Evolutionary conservation across 2,329 filamentous ascomycete species (phyloP).

Genomic region (Apiospora rasikravindrae): DNA sequence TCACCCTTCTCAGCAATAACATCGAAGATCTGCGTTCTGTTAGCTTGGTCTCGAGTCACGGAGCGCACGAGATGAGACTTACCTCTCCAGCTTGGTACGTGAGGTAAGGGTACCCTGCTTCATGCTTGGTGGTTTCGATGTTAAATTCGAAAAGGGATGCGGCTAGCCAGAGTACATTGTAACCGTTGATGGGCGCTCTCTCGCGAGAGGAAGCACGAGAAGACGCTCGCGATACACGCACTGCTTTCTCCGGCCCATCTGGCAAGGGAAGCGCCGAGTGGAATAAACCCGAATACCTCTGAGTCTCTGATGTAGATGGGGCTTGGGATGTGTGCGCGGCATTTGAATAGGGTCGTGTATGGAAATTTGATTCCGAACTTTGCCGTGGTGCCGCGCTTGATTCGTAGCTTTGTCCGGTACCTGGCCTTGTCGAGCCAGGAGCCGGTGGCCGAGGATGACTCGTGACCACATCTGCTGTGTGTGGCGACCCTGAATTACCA

Average conservation of each 20-base stretch:
- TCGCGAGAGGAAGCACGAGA: conserved; percentile 67
- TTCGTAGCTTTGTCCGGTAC: conserved; percentile 65
- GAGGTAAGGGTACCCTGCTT: conserved; percentile 94
- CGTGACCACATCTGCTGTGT: conserved; percentile 52
- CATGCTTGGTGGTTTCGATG: conserved; percentile 87
- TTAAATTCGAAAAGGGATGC: conserved; percentile 97
- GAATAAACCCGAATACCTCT: conserved; percentile 78
- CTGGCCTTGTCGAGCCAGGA: conserved; percentile 54
- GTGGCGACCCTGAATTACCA: conserved; percentile 61
- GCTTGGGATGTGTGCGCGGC: conserved; percentile 52
- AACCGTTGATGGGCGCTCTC: conserved; percentile 59
- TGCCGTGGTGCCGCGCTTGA: conserved; percentile 55
- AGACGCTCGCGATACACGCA: conserved; percentile 60
- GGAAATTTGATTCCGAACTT: conserved; percentile 56
- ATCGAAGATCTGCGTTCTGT: conserved; percentile 71
- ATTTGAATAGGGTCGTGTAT: conserved; percentile 58
- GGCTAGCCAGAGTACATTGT: conserved; percentile 85
- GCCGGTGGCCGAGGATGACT: conserved; percentile 53
- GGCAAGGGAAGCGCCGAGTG: conserved; percentile 85
- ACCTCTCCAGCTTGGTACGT: conserved; percentile 94
- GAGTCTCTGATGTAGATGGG: conserved; percentile 36
- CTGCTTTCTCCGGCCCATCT: conserved; percentile 63
- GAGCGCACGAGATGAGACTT: conserved; percentile 33
- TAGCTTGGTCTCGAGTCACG: conserved; percentile 20
- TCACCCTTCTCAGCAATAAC: conserved; percentile 97